phyloP scores from a whole-genome alignment of 768 basidiomycete species.

The Cubamyces lactineus region DNA sequence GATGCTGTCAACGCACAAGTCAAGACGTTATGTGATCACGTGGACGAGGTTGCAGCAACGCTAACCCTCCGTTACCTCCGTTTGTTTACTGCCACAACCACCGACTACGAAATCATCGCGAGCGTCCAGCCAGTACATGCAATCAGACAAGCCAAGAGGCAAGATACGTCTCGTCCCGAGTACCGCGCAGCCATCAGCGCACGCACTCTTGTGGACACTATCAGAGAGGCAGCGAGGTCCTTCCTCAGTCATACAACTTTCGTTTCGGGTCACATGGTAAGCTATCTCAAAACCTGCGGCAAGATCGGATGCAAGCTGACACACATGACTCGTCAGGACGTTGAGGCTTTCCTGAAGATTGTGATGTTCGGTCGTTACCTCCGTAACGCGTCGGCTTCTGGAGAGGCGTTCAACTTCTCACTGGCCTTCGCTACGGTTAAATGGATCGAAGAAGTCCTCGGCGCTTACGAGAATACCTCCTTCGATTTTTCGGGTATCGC shows the following conservation, averaged over 20 bases:
- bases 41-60: neutral
- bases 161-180: conserved; percentile 1
- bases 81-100: conserved; percentile 3
- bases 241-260: neutral
- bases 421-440: conserved; percentile 59
- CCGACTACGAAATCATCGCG: neutral
- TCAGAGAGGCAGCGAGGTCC: neutral
- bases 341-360: conserved; percentile 3
- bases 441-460: conserved; percentile 52
- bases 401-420: conserved; percentile 60
- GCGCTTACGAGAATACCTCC: conserved; percentile 31
- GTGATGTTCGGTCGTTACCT: conserved; percentile 21
- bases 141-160: neutral
- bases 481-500: conserved; percentile 39
- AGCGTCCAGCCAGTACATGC: neutral
- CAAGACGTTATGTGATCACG: neutral
- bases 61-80: conserved; percentile 12
- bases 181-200: neutral
- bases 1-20: neutral
- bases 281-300: too few species aligned
- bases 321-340: neutral
- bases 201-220: neutral
- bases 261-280: neutral
- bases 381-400: conserved; percentile 7
- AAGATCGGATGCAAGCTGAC: too few species aligned